Conservation (phyloP, 2,329 filamentous ascomycete species). For the Trichoderma sp. region DNA sequence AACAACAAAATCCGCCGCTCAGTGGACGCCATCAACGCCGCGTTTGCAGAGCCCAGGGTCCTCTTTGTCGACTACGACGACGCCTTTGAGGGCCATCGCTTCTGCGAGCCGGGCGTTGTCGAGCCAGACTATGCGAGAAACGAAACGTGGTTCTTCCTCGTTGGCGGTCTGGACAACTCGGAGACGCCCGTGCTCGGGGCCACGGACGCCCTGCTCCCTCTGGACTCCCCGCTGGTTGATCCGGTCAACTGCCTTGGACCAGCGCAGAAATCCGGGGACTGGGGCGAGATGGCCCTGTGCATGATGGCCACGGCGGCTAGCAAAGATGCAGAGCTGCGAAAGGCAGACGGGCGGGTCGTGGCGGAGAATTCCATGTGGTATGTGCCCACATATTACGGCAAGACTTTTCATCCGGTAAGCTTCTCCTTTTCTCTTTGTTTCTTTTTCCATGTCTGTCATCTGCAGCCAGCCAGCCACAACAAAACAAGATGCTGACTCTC, state of each 20-base stretch:
- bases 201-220: conserved; percentile 26
- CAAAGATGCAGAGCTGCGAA: conserved; percentile 36
- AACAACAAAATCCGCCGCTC: conserved; percentile 41
- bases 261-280: conserved; percentile 40
- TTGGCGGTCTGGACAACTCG: conserved; percentile 43
- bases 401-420: conserved; percentile 44
- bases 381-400: conserved; percentile 47
- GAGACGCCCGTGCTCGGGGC: background rate
- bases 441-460: background rate
- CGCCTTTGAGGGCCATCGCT: conserved; percentile 46
- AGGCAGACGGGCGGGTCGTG: conserved; percentile 28
- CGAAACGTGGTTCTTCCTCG: conserved; percentile 50
- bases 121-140: conserved; percentile 45
- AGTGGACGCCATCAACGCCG: conserved; percentile 38
- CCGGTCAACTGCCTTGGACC: conserved; percentile 37
- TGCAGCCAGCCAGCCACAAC: background rate
- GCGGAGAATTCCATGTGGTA: conserved; percentile 43
- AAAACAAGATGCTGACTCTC: background rate
- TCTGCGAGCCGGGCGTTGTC: conserved; percentile 39
- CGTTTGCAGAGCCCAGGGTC: conserved; percentile 38
- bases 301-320: conserved; percentile 44
- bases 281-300: conserved; percentile 44
- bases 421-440: background rate
- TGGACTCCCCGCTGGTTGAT: conserved; percentile 36
- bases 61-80: conserved; percentile 47